Evolutionary conservation across 805 yeast species (phyloP), one percentile per base, ranked within the genome.

Genomic region (Millerozyma acaciae): DNA sequence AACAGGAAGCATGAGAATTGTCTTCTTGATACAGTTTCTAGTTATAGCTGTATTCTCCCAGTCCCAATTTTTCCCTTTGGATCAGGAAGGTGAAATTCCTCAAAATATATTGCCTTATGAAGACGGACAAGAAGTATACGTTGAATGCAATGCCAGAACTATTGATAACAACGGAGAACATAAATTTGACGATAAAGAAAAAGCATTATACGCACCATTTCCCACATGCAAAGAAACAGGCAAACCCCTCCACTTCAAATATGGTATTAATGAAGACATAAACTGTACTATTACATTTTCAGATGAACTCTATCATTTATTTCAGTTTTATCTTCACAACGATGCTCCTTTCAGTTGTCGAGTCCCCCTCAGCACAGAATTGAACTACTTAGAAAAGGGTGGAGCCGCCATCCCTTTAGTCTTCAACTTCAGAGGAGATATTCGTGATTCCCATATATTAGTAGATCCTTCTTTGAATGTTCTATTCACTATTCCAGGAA

Each of bases 111-210:
- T 39, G 52, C 76, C 64, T 32, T 70, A 60, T 47, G 28, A 44
- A 4, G 16, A 19, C 1, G 70, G 71, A 4, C 73, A 76, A 30
- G 56, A 51, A 6, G 52, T 81, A 9, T 56, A 68, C 27, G 47
- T 81, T 32, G 74, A 71, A 43, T 84, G 93, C 53, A 82, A 78
- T 39, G 55, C 73, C 31, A 65, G 93, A 47, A 74, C 80, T 42
- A 83, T 84, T 33, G 85, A 80, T 26, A 75, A 68, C 40, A 76
- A 68, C 41, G 93, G 93, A 34, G 90, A 84, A 51, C 90, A 84
- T 60, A 67, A 73, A 37, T 78, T 79, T 41, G 87, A 81, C 48
- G 67, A 65, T n/a, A 58, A 70, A n/a, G 73, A 74, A 6, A 62
- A 74, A 37, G 75, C 84, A 34, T 52, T 80, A 12, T 82, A 77